Evolutionary conservation across 2,329 filamentous ascomycete species (phyloP), one percentile per base, ranked within the genome.

Genomic region (Pseudocercospora crystallina): DNA sequence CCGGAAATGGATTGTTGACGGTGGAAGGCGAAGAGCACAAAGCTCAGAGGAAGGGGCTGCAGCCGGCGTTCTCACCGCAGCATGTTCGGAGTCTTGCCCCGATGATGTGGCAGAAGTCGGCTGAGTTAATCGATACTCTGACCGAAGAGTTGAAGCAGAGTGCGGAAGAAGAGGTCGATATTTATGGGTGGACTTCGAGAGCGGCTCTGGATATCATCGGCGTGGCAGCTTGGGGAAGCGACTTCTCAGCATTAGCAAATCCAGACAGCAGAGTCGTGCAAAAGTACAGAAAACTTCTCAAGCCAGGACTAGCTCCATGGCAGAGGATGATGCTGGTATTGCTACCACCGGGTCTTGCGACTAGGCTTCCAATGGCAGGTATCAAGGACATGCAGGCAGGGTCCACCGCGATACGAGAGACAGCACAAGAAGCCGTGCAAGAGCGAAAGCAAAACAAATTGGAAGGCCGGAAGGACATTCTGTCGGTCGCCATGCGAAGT

Each of bases 161-260:
- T 7, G 14, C 20, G 11, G 11, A 8, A 10, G 43, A 43, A 4
- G n/a, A n/a, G n/a, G 26, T 47, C n/a, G 39, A 47, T 10, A n/a
- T 52, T 5, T 14, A 29, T 8, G 17, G 32, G 5, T 47, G 43
- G 38, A 43, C 47, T 1, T 54, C 51, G 3, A 30, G 42, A 5
- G 41, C 42, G 5, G 34, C 51, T 9, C 42, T 50, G 12, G 51
- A 54, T 29, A 48, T 54, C 14, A 50, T 54, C 29, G 51, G 51
- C 5, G 37, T 50, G 9, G 51, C 51, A 2, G 40, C 29, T 30
- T 47, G 40, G 36, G 51, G 51, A 20, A 33, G 17, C n/a, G 51
- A 54, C 17, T 50, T 50, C 20, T 10, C 39, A 10, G 44, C 50
- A 10, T 26, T 53, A 3, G 17, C 30, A 11, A 41, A 53, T 36